Base-by-base conservation (phyloP, 768 basidiomycete genomes). In the Mycena crocata region DNA sequence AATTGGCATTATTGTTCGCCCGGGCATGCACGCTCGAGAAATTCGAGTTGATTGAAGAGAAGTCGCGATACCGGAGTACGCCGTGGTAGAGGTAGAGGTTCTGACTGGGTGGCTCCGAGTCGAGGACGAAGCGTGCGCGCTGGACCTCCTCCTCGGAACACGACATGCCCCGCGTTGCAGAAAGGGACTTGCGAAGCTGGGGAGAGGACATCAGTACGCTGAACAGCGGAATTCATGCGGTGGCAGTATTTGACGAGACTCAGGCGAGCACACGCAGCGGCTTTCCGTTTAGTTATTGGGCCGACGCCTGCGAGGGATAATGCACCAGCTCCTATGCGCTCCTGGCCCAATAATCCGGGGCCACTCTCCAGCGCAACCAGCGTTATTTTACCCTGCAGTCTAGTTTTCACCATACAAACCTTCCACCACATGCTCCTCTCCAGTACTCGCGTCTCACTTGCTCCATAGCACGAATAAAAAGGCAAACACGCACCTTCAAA, bases 31-130 rank as follows among this genome's bases (percentile, higher is more conserved):
- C 68, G 44, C 42, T 62, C 21, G 48, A 46, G 31, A 66, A 69
- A n/a, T 61, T 50, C 9, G 64, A 62, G 55, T 58, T 62, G 35
- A 40, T 44, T 15, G 58, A 50, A 15, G 66, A 61, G 37, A 54
- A 66, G 39, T 70, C 69, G 39, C 69, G 65, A 74, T 93, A 98
- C 24, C 89, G 86, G 30, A 98, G 80, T 1, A 96, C 92, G 3
- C 90, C 96, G 70, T 93, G 93, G 79, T 95, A 98, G 3, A 90
- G 76, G 73, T 99, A 99, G 5, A 99, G 81, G 76, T 98, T 98
- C 74, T 94, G 93, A 75, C 96, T 93, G 4, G 97, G 94, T 2
- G 95, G 90, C 75, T 99, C 97, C 1, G 93, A 94, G 75, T 98
- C 96, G 59, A 99, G 86, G 66, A 90, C 84, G 78, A 99, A 99